Evolutionary conservation across 495 filamentous ascomycete species (phyloP).

Genomic region (Lichenothelia convexa): DNA sequence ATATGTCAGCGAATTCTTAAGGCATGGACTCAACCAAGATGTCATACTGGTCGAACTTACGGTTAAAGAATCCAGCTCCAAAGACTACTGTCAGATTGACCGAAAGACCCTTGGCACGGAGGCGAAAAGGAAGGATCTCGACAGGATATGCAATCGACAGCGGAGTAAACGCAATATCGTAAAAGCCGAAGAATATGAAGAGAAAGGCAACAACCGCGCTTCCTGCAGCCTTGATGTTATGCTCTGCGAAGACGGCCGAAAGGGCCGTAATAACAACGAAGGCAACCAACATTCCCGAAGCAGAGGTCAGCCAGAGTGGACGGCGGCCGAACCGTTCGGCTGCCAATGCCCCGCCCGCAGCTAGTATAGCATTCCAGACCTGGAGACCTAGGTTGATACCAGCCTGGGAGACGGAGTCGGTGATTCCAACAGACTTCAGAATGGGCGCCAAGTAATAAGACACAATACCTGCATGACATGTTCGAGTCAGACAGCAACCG

Average conservation of each 20-base stretch:
- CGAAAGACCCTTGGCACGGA: constrained; percentile 55
- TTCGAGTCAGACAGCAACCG: constrained; percentile 4
- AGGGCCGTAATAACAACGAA: constrained; percentile 15
- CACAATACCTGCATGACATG: constrained; percentile 3
- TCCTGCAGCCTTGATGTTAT: constrained; percentile 9
- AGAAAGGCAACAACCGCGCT: constrained; percentile 14
- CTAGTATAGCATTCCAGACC: constrained; percentile 7
- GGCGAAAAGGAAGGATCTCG: constrained; percentile 48
- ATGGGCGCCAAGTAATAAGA: constrained; percentile 14
- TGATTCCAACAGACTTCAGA: constrained; percentile 17
- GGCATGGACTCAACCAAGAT: no score
- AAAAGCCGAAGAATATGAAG: constrained; percentile 15
- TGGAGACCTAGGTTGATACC: constrained; percentile 4
- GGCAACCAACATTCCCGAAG: constrained; percentile 6
- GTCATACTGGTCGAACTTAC: no score
- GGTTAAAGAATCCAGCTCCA: constrained; percentile 1
- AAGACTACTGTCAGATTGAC: constrained; percentile 6
- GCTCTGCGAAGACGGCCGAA: constrained; percentile 12
- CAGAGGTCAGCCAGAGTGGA: constrained; percentile 6
- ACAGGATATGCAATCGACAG: constrained; percentile 38
- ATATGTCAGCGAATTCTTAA: no score
- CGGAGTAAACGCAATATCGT: constrained; percentile 20
- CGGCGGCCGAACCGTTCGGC: constrained; percentile 10
- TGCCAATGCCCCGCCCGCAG: constrained; percentile 3
- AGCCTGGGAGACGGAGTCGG: constrained; percentile 8